Evolutionary conservation across 345 rosid species (phyloP), one percentile per base, ranked within the genome.

Genomic region (Leavenworthia alabamica): DNA sequence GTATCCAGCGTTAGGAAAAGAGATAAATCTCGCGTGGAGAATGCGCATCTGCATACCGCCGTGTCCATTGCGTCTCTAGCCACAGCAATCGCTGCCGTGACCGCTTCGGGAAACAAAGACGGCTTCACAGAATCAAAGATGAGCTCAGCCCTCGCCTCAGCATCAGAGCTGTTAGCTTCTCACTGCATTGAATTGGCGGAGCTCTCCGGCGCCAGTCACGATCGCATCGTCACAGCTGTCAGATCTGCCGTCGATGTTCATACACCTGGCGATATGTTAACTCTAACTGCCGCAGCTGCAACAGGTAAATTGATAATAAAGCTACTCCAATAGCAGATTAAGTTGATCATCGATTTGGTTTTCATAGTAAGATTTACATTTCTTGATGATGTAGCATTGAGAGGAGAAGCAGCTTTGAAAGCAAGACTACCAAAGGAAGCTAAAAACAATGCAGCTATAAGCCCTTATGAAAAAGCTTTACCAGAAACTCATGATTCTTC

Each of bases 221-320:
- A 82, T 57, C 89, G 80, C 9, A 56, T 93, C 23, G 83, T 85
- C 60, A 60, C 86, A 24, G 86, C 79, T 3, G 94, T 89, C 15
- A 76, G 77, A 60, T 93, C 99, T 46, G 94, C 94, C 7, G 83
- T 89, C 2, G 94, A 89, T 66, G 77, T 89, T 67, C 88, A 72
- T 26, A 79, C 80, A 62, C 83, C 99, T 0, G 86, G 99, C 2
- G 97, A 89, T 80, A 80, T 93, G 19, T 52, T 83, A 74, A 93
- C 99, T 48, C 94, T 89, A 11, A 89, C 97, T 4, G 99, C 99
- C 12, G 90, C 97, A 14, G 97, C 99, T n/a, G 97, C 94, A 15
- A 93, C 99, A 60, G 97, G 99, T 89, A 77, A 12, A 26, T 4
- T 60, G 61, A 14, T 12, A 12, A 36, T 0, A 36, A 0, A 12